These are phyloP conservation scores for Celoporthe dispersa DNA, from an alignment of 2,329 filamentous ascomycete species.

Conservation along the genomic window DNA sequence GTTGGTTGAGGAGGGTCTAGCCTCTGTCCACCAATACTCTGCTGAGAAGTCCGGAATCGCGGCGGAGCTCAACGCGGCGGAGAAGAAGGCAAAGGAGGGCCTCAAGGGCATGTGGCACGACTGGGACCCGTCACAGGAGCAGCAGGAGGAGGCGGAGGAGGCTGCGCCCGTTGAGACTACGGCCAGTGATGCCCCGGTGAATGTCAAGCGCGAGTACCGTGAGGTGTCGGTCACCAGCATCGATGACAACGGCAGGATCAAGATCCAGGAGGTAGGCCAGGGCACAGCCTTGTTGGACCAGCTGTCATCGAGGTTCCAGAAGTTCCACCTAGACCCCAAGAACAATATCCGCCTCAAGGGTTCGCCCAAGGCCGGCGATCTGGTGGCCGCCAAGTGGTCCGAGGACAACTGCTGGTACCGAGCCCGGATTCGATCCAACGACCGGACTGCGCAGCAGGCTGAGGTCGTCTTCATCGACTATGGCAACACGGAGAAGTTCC, in stretches of 20 bases:
- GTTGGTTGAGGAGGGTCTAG: conserved; percentile 90
- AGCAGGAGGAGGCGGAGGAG: conserved; percentile 59
- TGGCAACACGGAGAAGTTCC: conserved; percentile 87
- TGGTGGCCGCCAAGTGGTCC: conserved; percentile 88
- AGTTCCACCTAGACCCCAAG: conserved; percentile 83
- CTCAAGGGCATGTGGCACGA: conserved; percentile 90
- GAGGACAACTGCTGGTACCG: conserved; percentile 95
- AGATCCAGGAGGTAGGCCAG: conserved; percentile 87
- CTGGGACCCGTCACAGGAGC: conserved; percentile 89
- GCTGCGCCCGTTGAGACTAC: conserved; percentile 56
- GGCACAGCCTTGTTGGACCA: conserved; percentile 84
- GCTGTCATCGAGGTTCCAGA: conserved; percentile 88
- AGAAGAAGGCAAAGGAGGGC: conserved; percentile 86
- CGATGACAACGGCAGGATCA: conserved; percentile 79
- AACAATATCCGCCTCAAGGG: conserved; percentile 76
- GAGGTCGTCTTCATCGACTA: conserved; percentile 97
- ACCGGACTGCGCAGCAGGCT: conserved; percentile 84
- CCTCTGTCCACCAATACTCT: conserved; percentile 90
- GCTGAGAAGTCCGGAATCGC: conserved; percentile 94
- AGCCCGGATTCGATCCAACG: conserved; percentile 86
- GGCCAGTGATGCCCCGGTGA: conserved; percentile 56
- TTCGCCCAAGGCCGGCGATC: conserved; percentile 87
- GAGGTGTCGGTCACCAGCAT: conserved; percentile 93
- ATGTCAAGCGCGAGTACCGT: conserved; percentile 85
- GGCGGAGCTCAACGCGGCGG: conserved; percentile 82